phyloP scores from a whole-genome alignment of 2,329 filamentous ascomycete species.

The Colletotrichum coccodes region DNA sequence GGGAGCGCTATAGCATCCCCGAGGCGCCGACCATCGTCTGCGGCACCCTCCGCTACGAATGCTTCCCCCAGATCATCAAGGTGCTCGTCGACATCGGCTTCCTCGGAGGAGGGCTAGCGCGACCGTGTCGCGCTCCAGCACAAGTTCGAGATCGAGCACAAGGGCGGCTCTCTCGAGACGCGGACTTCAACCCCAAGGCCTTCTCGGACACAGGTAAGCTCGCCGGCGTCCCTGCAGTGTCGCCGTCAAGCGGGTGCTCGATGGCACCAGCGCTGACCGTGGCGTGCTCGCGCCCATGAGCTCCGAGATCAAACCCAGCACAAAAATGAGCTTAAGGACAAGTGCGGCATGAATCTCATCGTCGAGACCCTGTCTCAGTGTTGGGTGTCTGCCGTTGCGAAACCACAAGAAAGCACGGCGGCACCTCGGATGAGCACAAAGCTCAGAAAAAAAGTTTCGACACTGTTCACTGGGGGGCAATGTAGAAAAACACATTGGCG shows the following conservation, averaged over 20 bases:
- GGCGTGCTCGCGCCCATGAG: slow-evolving; percentile 83
- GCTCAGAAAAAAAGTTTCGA: not conserved
- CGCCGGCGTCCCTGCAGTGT: slow-evolving; percentile 73
- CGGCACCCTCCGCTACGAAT: slow-evolving; percentile 78
- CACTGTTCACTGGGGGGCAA: not conserved
- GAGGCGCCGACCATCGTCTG: slow-evolving; percentile 90
- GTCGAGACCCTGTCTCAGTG: slow-evolving; percentile 69
- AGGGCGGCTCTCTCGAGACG: slow-evolving; percentile 81
- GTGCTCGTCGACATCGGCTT: slow-evolving; percentile 91
- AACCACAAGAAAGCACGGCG: not conserved
- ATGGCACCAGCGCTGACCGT: slow-evolving; percentile 78
- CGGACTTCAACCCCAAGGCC: slow-evolving; percentile 80
- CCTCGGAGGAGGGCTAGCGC: slow-evolving; percentile 79
- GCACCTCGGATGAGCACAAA: not conserved
- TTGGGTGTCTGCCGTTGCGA: not conserved
- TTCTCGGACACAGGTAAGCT: slow-evolving; percentile 88
- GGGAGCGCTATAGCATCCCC: slow-evolving; percentile 89
- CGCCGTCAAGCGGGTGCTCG: slow-evolving; percentile 79
- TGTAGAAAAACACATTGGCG: not conserved
- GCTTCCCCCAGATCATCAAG: slow-evolving; percentile 92
- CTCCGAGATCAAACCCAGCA: slow-evolving; percentile 77
- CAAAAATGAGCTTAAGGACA: slow-evolving; percentile 82
- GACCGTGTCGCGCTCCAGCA: no score
- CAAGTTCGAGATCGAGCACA: slow-evolving; percentile 85
- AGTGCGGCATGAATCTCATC: slow-evolving; percentile 78